Evolutionary conservation across 2,329 filamentous ascomycete genomes (phyloP).

Genomic region (Ophiocordyceps unilateralis): DNA sequence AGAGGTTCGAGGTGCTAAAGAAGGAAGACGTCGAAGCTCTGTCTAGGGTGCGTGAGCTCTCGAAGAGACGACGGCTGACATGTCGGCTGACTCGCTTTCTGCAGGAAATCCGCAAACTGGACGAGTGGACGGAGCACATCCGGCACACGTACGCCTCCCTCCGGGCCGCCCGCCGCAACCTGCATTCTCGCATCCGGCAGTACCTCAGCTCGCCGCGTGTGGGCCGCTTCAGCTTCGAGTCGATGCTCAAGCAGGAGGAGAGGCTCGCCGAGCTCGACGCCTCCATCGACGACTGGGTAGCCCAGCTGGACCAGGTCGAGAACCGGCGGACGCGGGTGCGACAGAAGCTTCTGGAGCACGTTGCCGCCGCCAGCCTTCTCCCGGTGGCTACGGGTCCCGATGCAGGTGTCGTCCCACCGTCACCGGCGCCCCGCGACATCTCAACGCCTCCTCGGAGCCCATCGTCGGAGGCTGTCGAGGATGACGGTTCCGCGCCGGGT

Average conservation of each 20-base stretch:
- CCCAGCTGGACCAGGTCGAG: conserved; percentile 65
- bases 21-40: conserved; percentile 46
- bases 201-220: conserved; percentile 56
- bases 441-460: conserved; percentile 26
- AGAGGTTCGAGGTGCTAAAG: conserved; percentile 46
- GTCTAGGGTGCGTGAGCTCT: conserved; percentile 33
- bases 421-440: conserved; percentile 23
- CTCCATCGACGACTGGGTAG: conserved; percentile 67
- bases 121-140: conserved; percentile 63
- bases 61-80: too few species aligned
- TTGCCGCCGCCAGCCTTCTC: conserved; percentile 51
- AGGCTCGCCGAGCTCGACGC: conserved; percentile 58
- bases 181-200: conserved; percentile 61
- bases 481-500: background rate
- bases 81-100: background rate
- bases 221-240: conserved; percentile 56
- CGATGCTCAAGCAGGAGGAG: conserved; percentile 65
- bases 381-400: conserved; percentile 14
- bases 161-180: conserved; percentile 56
- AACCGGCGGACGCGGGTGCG: conserved; percentile 58
- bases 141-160: conserved; percentile 61
- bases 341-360: conserved; percentile 67
- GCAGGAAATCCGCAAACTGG: conserved; percentile 57
- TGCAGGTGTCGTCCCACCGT: conserved; percentile 22
- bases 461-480: conserved; percentile 18